Percentiles rank a stretch among this genome's conserved stretches.
phyloP scores from a whole-genome alignment of 176 grass and related monocot genomes.

The Avena atlantica region DNA sequence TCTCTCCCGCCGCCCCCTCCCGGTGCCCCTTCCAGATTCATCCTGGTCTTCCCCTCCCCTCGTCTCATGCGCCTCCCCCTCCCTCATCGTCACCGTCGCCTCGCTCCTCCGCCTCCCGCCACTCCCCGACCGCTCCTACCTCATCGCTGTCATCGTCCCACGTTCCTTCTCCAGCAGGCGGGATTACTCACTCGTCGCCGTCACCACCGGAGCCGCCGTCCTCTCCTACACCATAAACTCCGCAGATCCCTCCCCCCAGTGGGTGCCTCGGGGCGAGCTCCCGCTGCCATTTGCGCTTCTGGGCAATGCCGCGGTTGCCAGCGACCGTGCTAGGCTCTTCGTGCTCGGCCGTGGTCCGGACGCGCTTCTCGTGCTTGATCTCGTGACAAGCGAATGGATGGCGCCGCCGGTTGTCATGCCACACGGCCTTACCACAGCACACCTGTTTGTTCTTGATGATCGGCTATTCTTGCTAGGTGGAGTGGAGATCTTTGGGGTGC shows the following conservation, averaged over 20 bases:
- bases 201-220: not conserved
- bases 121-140: conserved; percentile 34
- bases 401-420: conserved; percentile 44
- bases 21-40: not conserved
- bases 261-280: conserved; percentile 47
- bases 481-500: conserved; percentile 31
- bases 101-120: conserved; percentile 26
- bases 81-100: not conserved
- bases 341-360: conserved; percentile 53
- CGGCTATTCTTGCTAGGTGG: conserved; percentile 56
- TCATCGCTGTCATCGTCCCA: conserved; percentile 40
- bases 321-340: conserved; percentile 30
- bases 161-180: not conserved
- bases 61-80: conserved; percentile 40
- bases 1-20: conserved; percentile 30
- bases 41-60: conserved; percentile 20
- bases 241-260: conserved; percentile 32
- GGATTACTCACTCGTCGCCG: conserved; percentile 48
- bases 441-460: conserved; percentile 51
- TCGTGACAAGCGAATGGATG: conserved; percentile 30
- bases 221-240: conserved; percentile 42
- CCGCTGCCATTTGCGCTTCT: conserved; percentile 30
- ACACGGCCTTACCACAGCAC: conserved; percentile 3
- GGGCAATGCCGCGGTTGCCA: conserved; percentile 36
- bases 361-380: conserved; percentile 50